Evolutionary conservation across 176 grass and related monocot species (phyloP), one percentile per base, ranked within the genome.

Genomic region (Oryza brachyantha): DNA sequence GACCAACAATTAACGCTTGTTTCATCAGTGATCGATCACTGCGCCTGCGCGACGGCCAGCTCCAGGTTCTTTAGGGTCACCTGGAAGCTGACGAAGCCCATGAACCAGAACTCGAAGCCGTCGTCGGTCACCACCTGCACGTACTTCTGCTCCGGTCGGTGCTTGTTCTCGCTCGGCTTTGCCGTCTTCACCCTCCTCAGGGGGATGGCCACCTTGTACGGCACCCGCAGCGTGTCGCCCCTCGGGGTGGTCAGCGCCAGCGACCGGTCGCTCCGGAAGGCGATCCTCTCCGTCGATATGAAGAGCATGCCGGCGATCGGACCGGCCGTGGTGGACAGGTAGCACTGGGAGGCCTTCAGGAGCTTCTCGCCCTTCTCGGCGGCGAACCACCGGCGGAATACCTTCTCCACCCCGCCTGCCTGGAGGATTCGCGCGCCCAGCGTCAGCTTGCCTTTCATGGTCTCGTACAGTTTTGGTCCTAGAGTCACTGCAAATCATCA

Each of bases 51-150:
- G 75, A 97, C 82, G 65, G 89, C 89, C 48, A 79, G 76, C 75
- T 85, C 79, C 25, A 97, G 82, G 13, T 83, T 81, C 55, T 68
- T 76, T 42, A 92, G 88, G 40, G 89, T 86, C 21, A 80, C 81
- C 70, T 92, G 84, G 40, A 81, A 88, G 19, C 78, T 90, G 42
- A 90, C 84, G 78, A 97, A 97, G 0, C 84, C 86, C 91, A 97
- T 84, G 79, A 97, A 97, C 94, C 94, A 97, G 85, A 97, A 97
- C 84, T 94, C 91, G 64, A 94, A 97, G 8, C 92, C 86, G 78
- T 97, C 94, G 54, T 84, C 79, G 0, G 91, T 92, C 0, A 97
- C 58, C 26, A 97, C 63, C 65, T 97, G 89, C 19, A 97, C 22
- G 86, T 94, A 97, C 61, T 90, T 97, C 79, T 97, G 81, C 62